These are phyloP conservation scores for Metschnikowia lachancei DNA, from an alignment of 805 yeast species.

Conservation along the genomic window DNA sequence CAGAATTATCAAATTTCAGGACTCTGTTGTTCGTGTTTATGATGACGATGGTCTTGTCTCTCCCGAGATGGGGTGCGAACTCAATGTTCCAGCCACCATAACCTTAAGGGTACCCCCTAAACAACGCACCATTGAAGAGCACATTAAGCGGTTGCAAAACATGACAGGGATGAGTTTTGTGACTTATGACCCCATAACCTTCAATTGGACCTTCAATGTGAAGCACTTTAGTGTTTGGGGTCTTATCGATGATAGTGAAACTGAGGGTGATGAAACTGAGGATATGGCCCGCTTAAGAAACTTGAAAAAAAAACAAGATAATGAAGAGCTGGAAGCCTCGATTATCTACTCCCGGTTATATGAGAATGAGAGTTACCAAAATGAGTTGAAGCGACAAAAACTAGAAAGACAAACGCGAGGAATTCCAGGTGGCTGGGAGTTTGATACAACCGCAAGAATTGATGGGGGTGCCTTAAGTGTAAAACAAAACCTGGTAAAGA, in stretches of 20 bases:
- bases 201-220: slow-evolving; percentile 77
- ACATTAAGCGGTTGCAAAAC: slow-evolving; percentile 50
- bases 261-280: slow-evolving; percentile 36
- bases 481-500: slow-evolving; percentile 31
- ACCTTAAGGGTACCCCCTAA: slow-evolving; percentile 62
- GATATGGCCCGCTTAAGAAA: slow-evolving; percentile 32
- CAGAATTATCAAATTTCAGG: slow-evolving; percentile 38
- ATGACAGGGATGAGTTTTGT: slow-evolving; percentile 72
- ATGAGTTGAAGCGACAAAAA: slow-evolving; percentile 38
- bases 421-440: slow-evolving; percentile 41
- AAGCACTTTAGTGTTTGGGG: slow-evolving; percentile 97
- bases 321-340: slow-evolving; percentile 43
- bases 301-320: slow-evolving; percentile 34
- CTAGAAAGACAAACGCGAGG: slow-evolving; percentile 28
- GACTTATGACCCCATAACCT: slow-evolving; percentile 72
- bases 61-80: slow-evolving; percentile 64
- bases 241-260: slow-evolving; percentile 55
- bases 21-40: slow-evolving; percentile 58
- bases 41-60: slow-evolving; percentile 46
- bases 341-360: slow-evolving; percentile 29
- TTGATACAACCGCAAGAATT: slow-evolving; percentile 11
- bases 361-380: slow-evolving; percentile 28
- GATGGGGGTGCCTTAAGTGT: slow-evolving; percentile 24
- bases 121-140: slow-evolving; percentile 42
- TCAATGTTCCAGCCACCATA: slow-evolving; percentile 75